These are phyloP conservation scores for Alnus rubra DNA, from an alignment of 306 rosid genomes.

Conservation along the genomic window DNA sequence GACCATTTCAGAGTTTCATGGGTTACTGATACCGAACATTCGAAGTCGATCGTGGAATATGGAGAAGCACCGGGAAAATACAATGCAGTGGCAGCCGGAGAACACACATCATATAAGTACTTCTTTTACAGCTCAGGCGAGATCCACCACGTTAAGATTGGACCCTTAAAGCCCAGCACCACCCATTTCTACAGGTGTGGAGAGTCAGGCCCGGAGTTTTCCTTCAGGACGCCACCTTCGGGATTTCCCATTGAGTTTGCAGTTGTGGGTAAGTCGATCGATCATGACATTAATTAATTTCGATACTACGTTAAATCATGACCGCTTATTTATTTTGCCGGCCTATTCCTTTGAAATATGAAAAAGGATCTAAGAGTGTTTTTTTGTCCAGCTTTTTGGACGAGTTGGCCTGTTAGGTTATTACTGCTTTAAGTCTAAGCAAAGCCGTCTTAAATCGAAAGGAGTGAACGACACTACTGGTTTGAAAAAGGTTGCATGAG, in stretches of 20 bases:
- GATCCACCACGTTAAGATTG: constrained; percentile 46
- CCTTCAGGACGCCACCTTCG: constrained; percentile 59
- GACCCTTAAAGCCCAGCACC: constrained; percentile 41
- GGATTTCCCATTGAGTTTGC: constrained; percentile 63
- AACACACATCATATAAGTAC: constrained; percentile 33
- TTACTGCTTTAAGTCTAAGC: constrained; percentile 23
- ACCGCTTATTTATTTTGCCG: background rate
- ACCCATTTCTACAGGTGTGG: constrained; percentile 44
- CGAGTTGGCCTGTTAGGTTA: background rate
- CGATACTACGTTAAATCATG: too few species aligned
- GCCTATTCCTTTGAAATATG: background rate
- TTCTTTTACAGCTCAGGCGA: constrained; percentile 40
- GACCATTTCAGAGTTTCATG: constrained; percentile 70
- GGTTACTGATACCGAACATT: constrained; percentile 51
- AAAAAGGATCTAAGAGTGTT: background rate
- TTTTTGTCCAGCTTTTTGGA: background rate
- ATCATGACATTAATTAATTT: background rate
- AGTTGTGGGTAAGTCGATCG: constrained; percentile 53
- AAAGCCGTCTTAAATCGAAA: background rate
- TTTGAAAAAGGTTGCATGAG: background rate
- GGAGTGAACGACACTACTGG: constrained; percentile 15
- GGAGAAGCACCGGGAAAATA: constrained; percentile 37
- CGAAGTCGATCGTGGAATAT: constrained; percentile 34
- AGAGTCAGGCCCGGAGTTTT: constrained; percentile 56
- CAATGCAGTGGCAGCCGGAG: constrained; percentile 27